Conservation (phyloP, 352 stramenopile species). For the Pythium rhizo-oryzae region DNA sequence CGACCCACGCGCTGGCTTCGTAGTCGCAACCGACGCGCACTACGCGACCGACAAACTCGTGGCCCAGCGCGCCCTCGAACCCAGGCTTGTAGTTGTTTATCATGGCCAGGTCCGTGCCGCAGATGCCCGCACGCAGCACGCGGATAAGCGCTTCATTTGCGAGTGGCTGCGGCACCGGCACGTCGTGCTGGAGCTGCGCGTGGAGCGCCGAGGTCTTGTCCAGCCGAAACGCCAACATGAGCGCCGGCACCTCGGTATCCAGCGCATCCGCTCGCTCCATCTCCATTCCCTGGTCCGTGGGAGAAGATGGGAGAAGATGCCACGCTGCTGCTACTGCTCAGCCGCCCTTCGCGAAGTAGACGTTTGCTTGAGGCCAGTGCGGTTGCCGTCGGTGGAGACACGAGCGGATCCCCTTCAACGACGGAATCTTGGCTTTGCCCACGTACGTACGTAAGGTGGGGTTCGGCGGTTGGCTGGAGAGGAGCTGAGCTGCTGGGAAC, state of each 20-base stretch:
- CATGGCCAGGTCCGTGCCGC: slow-evolving; percentile 77
- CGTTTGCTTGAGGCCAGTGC: too few relatives aligned
- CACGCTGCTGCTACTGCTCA: too few relatives aligned
- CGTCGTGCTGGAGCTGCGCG: slow-evolving; percentile 34
- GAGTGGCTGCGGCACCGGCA: slow-evolving; percentile 40
- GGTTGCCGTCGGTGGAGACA: too few relatives aligned
- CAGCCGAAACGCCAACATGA: slow-evolving; percentile 60
- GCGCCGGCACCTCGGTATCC: neutral
- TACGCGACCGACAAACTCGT: slow-evolving; percentile 92
- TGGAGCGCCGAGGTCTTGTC: slow-evolving; percentile 31
- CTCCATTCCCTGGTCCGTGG: too few relatives aligned
- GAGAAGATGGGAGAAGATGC: too few relatives aligned
- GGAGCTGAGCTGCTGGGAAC: neutral
- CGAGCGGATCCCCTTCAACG: too few relatives aligned
- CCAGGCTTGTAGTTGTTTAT: slow-evolving; percentile 73
- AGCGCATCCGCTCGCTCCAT: too few relatives aligned
- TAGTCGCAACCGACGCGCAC: slow-evolving; percentile 48
- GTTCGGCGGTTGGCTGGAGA: neutral
- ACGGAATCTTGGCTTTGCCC: neutral
- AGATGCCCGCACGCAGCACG: slow-evolving; percentile 69
- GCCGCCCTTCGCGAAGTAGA: too few relatives aligned
- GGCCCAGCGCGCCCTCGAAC: slow-evolving; percentile 73
- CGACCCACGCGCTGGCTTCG: slow-evolving; percentile 47
- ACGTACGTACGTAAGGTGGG: too few relatives aligned
- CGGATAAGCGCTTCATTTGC: slow-evolving; percentile 56